Base-by-base conservation (phyloP, 108 stramenopile species). In the Cyclotella distinguenda region DNA sequence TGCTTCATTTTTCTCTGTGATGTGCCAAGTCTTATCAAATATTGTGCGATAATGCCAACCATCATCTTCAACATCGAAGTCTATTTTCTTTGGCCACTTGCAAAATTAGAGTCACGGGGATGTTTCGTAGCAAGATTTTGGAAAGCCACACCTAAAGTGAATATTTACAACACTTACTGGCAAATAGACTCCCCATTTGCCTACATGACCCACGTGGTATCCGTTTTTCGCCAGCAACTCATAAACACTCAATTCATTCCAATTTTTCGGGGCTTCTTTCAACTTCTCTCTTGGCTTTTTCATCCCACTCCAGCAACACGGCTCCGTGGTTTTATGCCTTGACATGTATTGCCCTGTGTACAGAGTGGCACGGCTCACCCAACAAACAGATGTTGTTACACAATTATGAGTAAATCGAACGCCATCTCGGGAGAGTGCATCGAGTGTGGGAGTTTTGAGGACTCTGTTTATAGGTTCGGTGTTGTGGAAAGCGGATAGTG, bases 351-450 rank as follows among this genome's bases (percentile, higher is more conserved):
- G 65, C 12, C 91, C 91, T 0, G 86, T 89, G 56, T 74, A 72
- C 9, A 93, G 63, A 5, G 91, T 89, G 47, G 84, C 88, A 6
- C 91, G 50, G 13, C 78, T 81, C 3, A 88, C 81, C 91, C 86
- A 88, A 47, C 91, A 93, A 6, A 93, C 77, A 36, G 78, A 74
- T 6, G 91, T 93, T 33, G 91, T 93, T 28, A 93, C 91, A 60
- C 86, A 86, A 50, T 93, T 89, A 59, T 86, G 84, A 3, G 79
- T 69, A 42, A 93, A 93, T 25, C 85, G 64, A 8, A 93, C 69
- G 16, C 91, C 91, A 7, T 86, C 50, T 16, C 73, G 58, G n/a
- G 91, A 86, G 61, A 93, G 68, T n/a, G 57, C 59, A 53, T 89
- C 87, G 25, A 93, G 77, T 43, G 74, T 66, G 4, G 91, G 91